Conservation (phyloP, 1,284 basidiomycete species). For the Leccinum subrobustum region DNA sequence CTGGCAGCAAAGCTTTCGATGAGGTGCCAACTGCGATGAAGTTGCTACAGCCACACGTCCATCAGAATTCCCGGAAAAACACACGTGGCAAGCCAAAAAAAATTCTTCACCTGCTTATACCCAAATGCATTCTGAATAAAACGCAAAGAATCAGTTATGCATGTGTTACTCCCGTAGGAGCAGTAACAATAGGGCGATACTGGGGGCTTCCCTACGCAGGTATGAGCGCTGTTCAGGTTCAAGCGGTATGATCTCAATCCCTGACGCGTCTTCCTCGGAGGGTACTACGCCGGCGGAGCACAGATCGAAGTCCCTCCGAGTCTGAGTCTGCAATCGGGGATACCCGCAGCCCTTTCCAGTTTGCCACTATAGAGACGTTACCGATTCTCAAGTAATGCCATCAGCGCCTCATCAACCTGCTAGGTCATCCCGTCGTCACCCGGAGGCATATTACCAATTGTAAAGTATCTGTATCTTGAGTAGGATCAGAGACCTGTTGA, state of each 20-base stretch:
- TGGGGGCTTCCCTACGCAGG: conserved; percentile 91
- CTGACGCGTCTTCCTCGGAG: conserved; percentile 34
- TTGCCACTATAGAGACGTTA: conserved; percentile 70
- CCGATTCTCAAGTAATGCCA: conserved; percentile 47
- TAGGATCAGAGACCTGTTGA: conserved; percentile 8
- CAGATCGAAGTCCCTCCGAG: conserved; percentile 21
- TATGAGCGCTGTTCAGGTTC: conserved; percentile 94
- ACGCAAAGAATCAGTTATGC: conserved; percentile 48
- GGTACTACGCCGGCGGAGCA: conserved; percentile 16
- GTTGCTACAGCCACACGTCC: conserved; percentile 48
- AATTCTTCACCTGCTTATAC: conserved; percentile 68
- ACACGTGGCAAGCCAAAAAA: not conserved
- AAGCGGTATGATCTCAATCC: conserved; percentile 93
- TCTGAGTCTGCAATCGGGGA: conserved; percentile 45
- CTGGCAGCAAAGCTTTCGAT: conserved; percentile 83
- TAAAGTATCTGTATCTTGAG: conserved; percentile 50
- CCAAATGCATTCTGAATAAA: conserved; percentile 65
- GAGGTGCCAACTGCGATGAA: conserved; percentile 79
- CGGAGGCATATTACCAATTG: conserved; percentile 56
- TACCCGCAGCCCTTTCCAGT: conserved; percentile 87
- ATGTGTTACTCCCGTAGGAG: conserved; percentile 39
- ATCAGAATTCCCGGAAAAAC: not conserved
- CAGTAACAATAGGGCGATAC: conserved; percentile 53
- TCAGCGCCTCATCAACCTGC: conserved; percentile 24
- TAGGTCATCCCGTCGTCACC: conserved; percentile 32